Base-by-base conservation (phyloP, 1,284 basidiomycete species). In the Irpex rosettiformis region DNA sequence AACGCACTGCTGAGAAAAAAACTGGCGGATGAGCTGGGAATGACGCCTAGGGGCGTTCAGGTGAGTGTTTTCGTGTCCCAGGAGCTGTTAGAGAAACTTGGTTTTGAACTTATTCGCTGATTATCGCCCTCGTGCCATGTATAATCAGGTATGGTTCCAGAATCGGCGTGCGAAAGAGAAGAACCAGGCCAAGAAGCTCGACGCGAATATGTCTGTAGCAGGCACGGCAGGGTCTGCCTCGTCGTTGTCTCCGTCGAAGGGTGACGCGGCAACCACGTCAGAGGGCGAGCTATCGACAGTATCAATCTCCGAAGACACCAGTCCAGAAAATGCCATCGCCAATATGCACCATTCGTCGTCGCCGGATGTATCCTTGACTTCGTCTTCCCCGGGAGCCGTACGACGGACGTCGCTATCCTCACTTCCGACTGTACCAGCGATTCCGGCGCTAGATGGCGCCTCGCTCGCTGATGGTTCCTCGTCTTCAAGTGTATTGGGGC, bases 41-140 rank as follows among this genome's bases (percentile, higher is more conserved):
- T 98, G 94, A 93, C 91, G 21, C 86, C 93, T 24, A 80, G 95
- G 61, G 93, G 93, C 47, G 92, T 98, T 1, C 95, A 98, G 82
- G 94, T 96, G 63, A 67, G 85, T 74, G 8, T 57, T 52, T 8
- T 30, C 24, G 24, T 58, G 13, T 16, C 43, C 51, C 21, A 49
- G 28, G 22, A 22, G 52, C 21, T 25, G 3, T 42, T 45, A 25
- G 33, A 2, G 51, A 52, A 18, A 25, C 45, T 24, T 27, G 47
- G 47, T 3, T 18, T 27, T 22, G 11, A 11, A n/a, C 10, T 27
- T 13, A n/a, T 33, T 18, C 8, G 27, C n/a, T 52, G 21, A 27
- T 13, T 52, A 24, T 27, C n/a, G n/a, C 16, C 29, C n/a, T 45
- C 43, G 16, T n/a, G 21, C 33, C 16, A 37, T 18, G 43, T 4